A percentile compares a stretch with the other conserved stretches of the same genome.
These are phyloP conservation scores for Yamadazyma sp. DNA, from an alignment of 1,139 yeast species.

Conservation along the genomic window DNA sequence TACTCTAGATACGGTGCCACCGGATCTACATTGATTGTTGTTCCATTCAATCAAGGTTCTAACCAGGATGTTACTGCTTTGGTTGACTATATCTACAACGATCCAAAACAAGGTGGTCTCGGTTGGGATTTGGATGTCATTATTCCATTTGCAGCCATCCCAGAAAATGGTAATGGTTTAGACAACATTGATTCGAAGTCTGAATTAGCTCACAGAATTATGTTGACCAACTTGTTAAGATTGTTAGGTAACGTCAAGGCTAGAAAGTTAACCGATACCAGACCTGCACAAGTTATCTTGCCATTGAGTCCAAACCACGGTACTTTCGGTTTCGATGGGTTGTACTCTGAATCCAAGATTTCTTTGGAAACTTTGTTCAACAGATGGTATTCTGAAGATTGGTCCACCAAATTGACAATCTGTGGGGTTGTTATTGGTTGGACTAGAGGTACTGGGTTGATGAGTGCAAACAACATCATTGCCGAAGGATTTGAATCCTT, in stretches of 20 bases:
- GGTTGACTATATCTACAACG: constrained; percentile 81
- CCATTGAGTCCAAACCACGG: constrained; percentile 99
- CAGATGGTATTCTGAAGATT: constrained; percentile 98
- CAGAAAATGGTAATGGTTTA: constrained; percentile 95
- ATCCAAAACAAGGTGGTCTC: constrained; percentile 80
- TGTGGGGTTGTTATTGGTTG: constrained; percentile 99
- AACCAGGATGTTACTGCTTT: constrained; percentile 89
- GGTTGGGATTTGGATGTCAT: constrained; percentile 98
- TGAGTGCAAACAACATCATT: constrained; percentile 94
- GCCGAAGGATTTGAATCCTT: constrained; percentile 96
- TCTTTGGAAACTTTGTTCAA: constrained; percentile 94
- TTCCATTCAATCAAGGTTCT: constrained; percentile 98
- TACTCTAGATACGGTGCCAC: constrained; percentile 90
- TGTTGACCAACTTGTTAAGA: constrained; percentile 94
- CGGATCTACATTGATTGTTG: constrained; percentile 90
- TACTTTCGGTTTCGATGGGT: constrained; percentile 96
- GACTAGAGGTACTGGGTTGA: constrained; percentile 99
- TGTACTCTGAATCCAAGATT: constrained; percentile 95
- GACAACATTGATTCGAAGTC: constrained; percentile 92
- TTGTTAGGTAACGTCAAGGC: constrained; percentile 87
- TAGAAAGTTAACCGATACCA: constrained; percentile 84
- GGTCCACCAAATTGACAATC: constrained; percentile 90
- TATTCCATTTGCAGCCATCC: constrained; percentile 97
- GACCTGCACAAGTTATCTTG: constrained; percentile 96
- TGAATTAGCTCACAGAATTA: constrained; percentile 96